phyloP scores from a whole-genome alignment of 2,329 filamentous ascomycete species.

The Coniella vitis region DNA sequence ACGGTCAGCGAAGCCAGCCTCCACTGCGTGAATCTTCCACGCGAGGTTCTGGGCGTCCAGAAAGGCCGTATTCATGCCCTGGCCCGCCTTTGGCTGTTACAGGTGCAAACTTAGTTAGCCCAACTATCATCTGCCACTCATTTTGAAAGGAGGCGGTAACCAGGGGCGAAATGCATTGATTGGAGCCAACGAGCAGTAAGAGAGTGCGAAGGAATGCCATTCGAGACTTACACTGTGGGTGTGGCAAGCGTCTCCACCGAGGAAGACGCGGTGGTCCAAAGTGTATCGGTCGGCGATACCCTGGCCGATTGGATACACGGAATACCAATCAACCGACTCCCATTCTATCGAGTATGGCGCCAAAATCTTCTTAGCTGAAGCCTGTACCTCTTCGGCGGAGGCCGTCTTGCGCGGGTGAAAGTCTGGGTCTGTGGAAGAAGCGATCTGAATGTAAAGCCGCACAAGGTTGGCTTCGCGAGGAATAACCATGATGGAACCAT shows the following conservation, averaged over 20 bases:
- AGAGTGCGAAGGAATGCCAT: no score
- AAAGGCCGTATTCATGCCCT: conserved; percentile 77
- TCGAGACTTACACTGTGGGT: conserved; percentile 58
- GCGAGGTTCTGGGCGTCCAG: conserved; percentile 81
- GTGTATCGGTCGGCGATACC: conserved; percentile 64
- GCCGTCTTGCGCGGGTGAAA: conserved; percentile 58
- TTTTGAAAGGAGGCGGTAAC: no score
- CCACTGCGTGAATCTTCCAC: conserved; percentile 93
- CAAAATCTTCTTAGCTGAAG: conserved; percentile 57
- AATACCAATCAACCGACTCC: conserved; percentile 66
- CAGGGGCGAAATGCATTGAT: no score
- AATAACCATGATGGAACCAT: conserved; percentile 75
- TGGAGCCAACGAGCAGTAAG: no score
- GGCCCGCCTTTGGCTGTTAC: conserved; percentile 63
- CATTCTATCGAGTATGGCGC: conserved; percentile 62
- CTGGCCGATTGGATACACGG: conserved; percentile 70
- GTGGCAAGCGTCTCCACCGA: conserved; percentile 73
- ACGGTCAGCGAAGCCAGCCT: conserved; percentile 70
- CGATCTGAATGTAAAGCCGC: conserved; percentile 63
- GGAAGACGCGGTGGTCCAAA: conserved; percentile 61
- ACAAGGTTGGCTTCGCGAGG: conserved; percentile 64
- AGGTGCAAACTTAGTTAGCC: not conserved
- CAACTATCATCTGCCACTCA: not conserved
- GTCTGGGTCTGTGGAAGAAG: conserved; percentile 53
- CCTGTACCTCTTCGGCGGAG: conserved; percentile 56